Base-by-base conservation (phyloP, 2,329 filamentous ascomycete species). In the Trichoderma pleuroti region DNA sequence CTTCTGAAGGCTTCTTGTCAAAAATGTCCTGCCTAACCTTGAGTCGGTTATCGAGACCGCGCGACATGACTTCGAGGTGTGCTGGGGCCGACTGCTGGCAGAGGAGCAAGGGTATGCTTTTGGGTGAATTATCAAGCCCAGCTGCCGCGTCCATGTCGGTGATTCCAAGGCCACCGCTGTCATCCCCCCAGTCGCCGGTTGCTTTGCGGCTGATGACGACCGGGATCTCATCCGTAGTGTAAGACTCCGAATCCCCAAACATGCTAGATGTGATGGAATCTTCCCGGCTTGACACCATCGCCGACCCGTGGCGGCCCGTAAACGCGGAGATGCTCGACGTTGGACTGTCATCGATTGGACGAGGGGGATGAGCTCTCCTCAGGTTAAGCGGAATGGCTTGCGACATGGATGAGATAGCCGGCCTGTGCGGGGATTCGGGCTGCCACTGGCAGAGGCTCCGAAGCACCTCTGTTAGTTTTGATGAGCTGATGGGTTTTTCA, bases 391-490 rank as follows among this genome's bases (percentile, higher is more conserved):
- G 87, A 56, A 91, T 84, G 1, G 89, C 86, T 54, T 90, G 86
- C 3, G 87, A 82, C 52, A 87, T 82, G 1, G 86, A 80, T 26
- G 85, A 77, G 5, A 83, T 81, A 32, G 81, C 78, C 26, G 79
- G 80, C 62, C 81, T 80, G 67, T 80, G 81, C 1, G 87, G 84
- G 1, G 84, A 83, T 18, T 94, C 91, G 7, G 94, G 89, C 77
- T 95, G 97, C 96, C 96, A 99, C 76, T 97, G 92, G 77, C 96
- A 99, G 32, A 97, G 87, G 70, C 91, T 90, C 73, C 92, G 91
- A 74, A 99, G 85, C 1, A 96, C 93, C 77, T 99, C 94, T 0
- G 91, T 93, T 63, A 99, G 82, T 81, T 98, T 98, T 4, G 92
- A 92, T 56, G 93, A 91, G 49, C 95, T 98, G 42, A 97, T 97